Percentiles rank a stretch among this genome's conserved stretches.
These are phyloP conservation scores for Metrosideros polymorpha DNA, from an alignment of 441 rosid species.

Conservation along the genomic window DNA sequence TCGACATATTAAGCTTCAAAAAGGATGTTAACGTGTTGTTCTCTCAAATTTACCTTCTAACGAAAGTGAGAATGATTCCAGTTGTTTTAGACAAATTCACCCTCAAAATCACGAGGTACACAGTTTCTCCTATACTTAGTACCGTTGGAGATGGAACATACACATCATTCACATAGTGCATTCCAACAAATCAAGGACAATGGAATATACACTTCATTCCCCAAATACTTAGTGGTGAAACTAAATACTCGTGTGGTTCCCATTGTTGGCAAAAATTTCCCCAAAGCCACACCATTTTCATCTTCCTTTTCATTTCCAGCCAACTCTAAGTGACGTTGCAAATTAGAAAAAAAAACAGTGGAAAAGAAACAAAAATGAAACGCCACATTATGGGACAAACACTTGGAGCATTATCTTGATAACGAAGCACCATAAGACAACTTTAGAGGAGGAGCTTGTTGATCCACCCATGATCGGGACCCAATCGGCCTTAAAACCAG, in stretches of 20 bases:
- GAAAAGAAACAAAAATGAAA: neutral
- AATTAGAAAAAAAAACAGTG: neutral
- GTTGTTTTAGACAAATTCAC: neutral
- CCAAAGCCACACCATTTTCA: neutral
- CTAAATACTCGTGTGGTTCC: neutral
- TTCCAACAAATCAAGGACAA: neutral
- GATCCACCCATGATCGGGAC: neutral
- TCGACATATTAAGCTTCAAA: neutral
- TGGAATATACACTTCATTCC: neutral
- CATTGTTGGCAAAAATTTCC: neutral
- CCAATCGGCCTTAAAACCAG: neutral
- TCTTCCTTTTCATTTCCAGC: neutral
- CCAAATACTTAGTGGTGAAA: neutral
- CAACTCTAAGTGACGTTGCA: neutral
- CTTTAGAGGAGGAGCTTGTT: neutral
- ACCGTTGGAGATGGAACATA: neutral
- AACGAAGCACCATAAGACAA: neutral
- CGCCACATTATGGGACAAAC: neutral
- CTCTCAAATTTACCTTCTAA: neutral
- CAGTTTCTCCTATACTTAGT: neutral
- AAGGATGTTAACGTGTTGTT: neutral
- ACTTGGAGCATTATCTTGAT: neutral
- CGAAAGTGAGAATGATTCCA: neutral
- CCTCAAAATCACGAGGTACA: neutral
- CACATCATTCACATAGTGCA: neutral